Percentiles rank a stretch among this genome's conserved stretches.
Conservation (phyloP, 805 yeast genomes). For the Kluyveromyces lactis region DNA sequence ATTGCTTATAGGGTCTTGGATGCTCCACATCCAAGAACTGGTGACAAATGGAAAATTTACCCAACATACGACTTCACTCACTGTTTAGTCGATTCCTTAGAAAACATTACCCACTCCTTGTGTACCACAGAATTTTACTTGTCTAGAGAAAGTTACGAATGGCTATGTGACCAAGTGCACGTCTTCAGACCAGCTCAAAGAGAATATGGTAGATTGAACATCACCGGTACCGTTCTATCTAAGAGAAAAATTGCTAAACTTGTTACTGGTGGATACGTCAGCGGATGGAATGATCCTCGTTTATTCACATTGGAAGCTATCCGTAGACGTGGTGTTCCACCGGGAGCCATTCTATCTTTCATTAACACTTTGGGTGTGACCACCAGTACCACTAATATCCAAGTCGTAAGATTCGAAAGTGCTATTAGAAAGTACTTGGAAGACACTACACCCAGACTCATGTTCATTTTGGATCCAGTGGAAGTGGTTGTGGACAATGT, state of each 20-base stretch:
- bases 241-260: conserved; percentile 93
- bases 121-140: conserved; percentile 94
- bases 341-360: conserved; percentile 91
- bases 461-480: conserved; percentile 86
- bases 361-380: conserved; percentile 96
- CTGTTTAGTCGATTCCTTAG: conserved; percentile 96
- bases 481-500: conserved; percentile 77
- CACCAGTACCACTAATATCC: conserved; percentile 86
- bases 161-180: conserved; percentile 93
- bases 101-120: conserved; percentile 89
- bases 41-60: conserved; percentile 93
- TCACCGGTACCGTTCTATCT: conserved; percentile 89
- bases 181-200: conserved; percentile 98
- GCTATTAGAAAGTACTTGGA: conserved; percentile 84
- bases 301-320: conserved; percentile 90
- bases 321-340: conserved; percentile 97
- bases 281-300: conserved; percentile 99
- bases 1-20: conserved; percentile 93
- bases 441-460: conserved; percentile 84
- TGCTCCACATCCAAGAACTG: conserved; percentile 93
- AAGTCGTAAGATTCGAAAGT: conserved; percentile 79
- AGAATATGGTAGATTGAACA: conserved; percentile 93
- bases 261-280: conserved; percentile 70
- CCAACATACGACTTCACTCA: conserved; percentile 99
- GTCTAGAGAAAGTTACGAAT: conserved; percentile 92